Evolutionary conservation across 2,329 filamentous ascomycete genomes (phyloP), one percentile per base, ranked within the genome.

Genomic region (Lasiodiplodia gonubiensis): DNA sequence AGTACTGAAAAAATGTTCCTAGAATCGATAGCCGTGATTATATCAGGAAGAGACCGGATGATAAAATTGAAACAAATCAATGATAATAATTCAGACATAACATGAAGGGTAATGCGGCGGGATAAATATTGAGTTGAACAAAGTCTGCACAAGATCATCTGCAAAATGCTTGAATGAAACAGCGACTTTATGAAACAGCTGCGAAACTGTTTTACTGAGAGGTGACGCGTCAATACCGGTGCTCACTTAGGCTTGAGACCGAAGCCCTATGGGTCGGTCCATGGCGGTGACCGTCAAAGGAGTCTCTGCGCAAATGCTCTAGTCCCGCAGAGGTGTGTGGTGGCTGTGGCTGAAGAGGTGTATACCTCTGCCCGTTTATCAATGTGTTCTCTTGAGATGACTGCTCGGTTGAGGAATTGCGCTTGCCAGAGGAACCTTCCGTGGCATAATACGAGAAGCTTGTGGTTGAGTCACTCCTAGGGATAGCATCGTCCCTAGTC

Each of bases 311-410:
- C 6, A 70, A 57, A 8, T 64, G 57, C 6, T 71, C 70, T 5
- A 71, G 51, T 42, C 61, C 57, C n/a, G 66, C 14, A 39, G 59
- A 51, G 5, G 69, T 55, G 25, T 64, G 60, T 12, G 51, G 46
- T 12, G 61, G 16, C 46, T 63, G 59, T 3, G 59, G 42, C 25
- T 30, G 61, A 12, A 74, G 65, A 27, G 76, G 79, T 12, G 73
- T 75, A 54, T 84, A 84, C 18, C 72, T 72, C 35, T 81, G 73
- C 2, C 81, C 81, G 51, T 75, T 83, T 35, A 82, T 73, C 7
- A 83, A 70, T 1, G 75, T 77, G 7, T 72, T 72, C 16, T 76
- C 74, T 37, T 71, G 70, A 8, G 70, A 73, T 3, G 74, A 63
- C 16, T 72, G 37, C 3, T 70, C 71, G 12, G 68, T 61, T 2